Base-by-base conservation (phyloP, 2,329 filamentous ascomycete genomes). In the Colletotrichum salicis region DNA sequence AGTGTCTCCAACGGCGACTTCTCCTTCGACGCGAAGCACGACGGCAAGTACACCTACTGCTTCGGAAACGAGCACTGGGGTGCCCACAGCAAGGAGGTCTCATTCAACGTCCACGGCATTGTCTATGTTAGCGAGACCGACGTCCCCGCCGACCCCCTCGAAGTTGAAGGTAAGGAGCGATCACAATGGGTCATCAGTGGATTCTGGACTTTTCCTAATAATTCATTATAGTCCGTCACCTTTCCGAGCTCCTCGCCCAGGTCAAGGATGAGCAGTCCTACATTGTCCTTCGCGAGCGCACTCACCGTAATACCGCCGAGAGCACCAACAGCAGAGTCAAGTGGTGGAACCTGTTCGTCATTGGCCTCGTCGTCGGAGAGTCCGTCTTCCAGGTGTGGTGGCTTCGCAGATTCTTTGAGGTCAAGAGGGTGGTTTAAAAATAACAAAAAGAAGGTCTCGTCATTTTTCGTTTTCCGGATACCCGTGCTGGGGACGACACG, bases 21-120 rank as follows among this genome's bases (percentile, higher is more conserved):
- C 86, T 94, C 94, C 70, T 98, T 99, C 84, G 93, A 91, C 51
- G 95, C 96, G 63, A 86, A 88, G 77, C 85, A 91, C 80, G 95
- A 99, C 82, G 96, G 96, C 75, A 95, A 93, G 85, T 98, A 93
- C 86, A 87, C 90, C 70, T 99, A 99, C 90, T 99, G 96, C 90
- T 99, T 99, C 86, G 97, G 96, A 84, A 99, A 99, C 85, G 96
- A 98, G 87, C 93, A 96, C 83, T 99, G 96, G 95, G 94, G 94
- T 71, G 95, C 95, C 71, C 94, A 94, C 83, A 97, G 91, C 81
- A 99, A 99, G 86, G 96, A 99, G 83, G 96, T 99, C 65, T 97
- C 94, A 68, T 99, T 99, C 90, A 99, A 99, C 83, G 96, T 99
- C 64, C 96, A 99, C 84, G 96, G 96, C 77, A 94, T 99, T 76